Conservation (phyloP, 2,329 filamentous ascomycete genomes). For the Pseudocercospora vitis region DNA sequence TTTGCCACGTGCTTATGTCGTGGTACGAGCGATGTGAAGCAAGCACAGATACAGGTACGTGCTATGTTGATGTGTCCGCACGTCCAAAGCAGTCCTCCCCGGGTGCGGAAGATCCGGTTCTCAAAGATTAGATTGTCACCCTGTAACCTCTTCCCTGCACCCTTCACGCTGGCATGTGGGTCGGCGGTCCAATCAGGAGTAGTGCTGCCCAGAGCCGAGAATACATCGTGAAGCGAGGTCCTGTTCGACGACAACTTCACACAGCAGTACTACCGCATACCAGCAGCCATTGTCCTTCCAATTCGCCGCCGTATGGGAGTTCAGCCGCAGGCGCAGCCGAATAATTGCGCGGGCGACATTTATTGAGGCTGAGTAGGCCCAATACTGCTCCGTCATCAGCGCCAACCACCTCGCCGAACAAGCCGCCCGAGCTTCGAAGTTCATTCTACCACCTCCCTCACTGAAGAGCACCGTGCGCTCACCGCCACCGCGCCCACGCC, state of each 20-base stretch:
- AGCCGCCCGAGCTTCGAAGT: slow-evolving; percentile 3
- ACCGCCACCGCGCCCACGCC: slow-evolving; percentile 3
- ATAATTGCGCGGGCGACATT: background rate
- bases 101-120: no score
- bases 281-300: background rate
- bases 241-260: no score
- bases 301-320: background rate
- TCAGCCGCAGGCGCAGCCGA: background rate
- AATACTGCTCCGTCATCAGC: slow-evolving; percentile 2
- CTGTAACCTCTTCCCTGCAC: no score
- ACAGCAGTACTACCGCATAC: background rate
- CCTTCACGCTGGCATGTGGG: no score
- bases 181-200: no score
- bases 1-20: slow-evolving; percentile 3
- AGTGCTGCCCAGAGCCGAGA: no score
- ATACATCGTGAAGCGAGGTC: no score
- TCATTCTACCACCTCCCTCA: slow-evolving; percentile 6
- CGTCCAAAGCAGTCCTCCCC: no score
- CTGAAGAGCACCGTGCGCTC: slow-evolving; percentile 13
- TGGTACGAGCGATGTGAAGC: background rate
- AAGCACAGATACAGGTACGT: no score
- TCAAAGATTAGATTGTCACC: no score
- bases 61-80: no score
- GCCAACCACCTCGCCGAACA: background rate
- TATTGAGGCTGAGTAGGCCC: background rate